Evolutionary conservation across 306 rosid genomes (phyloP), one percentile per base, ranked within the genome.

Genomic region (Vigna unguiculata): DNA sequence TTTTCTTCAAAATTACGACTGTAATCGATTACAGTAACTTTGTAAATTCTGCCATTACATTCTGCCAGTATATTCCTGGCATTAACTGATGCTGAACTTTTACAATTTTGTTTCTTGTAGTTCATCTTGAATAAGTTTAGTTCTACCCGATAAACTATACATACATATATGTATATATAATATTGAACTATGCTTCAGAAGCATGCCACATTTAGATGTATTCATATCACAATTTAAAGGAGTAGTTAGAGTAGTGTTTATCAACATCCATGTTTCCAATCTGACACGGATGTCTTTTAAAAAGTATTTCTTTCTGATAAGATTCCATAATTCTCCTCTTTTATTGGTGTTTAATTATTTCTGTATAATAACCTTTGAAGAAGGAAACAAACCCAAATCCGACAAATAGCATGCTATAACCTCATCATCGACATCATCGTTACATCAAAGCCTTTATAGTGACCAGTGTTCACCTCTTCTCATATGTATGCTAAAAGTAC

Each of bases 391-490:
- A 85, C 32, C 69, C 64, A 51, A 85, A 68, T 70, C 81, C 55
- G 86, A 84, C 90, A 87, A 71, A 24, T 61, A 77, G 60, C 71
- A 81, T 78, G 81, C 61, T 76, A 78, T 82, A 70, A 77, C 82
- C 74, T 82, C 81, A 78, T 73, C 89, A 85, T 74, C 80, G 52
- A 81, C 77, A 46, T 70, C 57, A 38, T 64, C 48, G 52, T 54
- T 78, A 74, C 79, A 74, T 75, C 54, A 34, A 62, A 24, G 68
- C 49, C 73, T 55, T 46, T 80, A 70, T 60, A 70, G 45, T 58
- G 16, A 78, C 15, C 15, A 76, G n/a, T 28, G 68, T 68, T 76
- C 54, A 52, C 53, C 72, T 77, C 70, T 48, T 71, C 64, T 74
- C 80, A 76, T 65, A 65, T 74, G 80, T 21, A 75, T 5, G 77